Evolutionary conservation across 768 basidiomycete species (phyloP), one percentile per base, ranked within the genome.

Genomic region (Exsudoporus frostii): DNA sequence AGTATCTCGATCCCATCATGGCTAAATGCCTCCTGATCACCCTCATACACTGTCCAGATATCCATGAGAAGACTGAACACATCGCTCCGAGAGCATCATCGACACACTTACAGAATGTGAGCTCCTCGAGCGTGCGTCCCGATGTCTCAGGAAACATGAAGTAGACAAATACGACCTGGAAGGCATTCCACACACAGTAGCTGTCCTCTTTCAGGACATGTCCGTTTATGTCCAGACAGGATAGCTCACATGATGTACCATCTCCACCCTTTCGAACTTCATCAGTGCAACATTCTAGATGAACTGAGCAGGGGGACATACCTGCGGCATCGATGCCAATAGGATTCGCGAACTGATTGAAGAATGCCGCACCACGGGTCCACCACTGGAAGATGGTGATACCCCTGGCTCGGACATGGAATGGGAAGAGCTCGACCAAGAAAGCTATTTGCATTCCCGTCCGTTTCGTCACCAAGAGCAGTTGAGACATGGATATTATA

Each of bases 391-490:
- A 85, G 15, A 85, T 61, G 5, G 83, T 70, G 48, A 86, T 77
- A 36, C 85, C 85, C 64, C 78, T 80, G 2, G 84, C 77, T 51
- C 85, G 81, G 27, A 76, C 76, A 55, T 82, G 78, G 71, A 74
- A 86, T 0, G 85, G 84, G 74, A 86, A 85, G 30, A 86, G 63
- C 59, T 86, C 85, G n/a, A 85, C 83, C 54, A 85, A 66, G 75
- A 75, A 84, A 6, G 83, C 83, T 83, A 57, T 32, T 37, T 17
- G 25, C 22, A n/a, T 7, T 60, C 24, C 22, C 11, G 19, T 24
- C 33, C 11, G n/a, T n/a, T n/a, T n/a, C n/a, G 14, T 55, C 38
- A 49, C 13, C 7, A 27, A n/a, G 14, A 19, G 13, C 9, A 7
- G 20, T 17, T 8, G 2, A 22, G 9, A 37, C 7, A 24, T 15